Percentiles rank a stretch among this genome's conserved stretches.
phyloP scores from a whole-genome alignment of 2,329 filamentous ascomycete genomes.

The Curvularia sp. region DNA sequence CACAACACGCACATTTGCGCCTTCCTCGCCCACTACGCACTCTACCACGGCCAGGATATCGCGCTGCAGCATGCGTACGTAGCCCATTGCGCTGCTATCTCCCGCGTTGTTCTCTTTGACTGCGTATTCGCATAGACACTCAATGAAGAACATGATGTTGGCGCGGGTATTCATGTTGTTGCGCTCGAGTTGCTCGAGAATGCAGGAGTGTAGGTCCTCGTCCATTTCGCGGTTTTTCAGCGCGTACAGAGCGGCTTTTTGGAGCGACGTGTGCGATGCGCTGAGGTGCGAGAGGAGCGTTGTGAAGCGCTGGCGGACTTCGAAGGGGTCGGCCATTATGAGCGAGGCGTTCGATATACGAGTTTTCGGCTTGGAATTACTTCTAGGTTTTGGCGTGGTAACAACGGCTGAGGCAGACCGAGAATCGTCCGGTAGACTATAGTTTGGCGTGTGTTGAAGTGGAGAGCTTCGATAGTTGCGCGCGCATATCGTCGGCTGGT shows the following conservation, averaged over 20 bases:
- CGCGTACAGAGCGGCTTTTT: constrained; percentile 94
- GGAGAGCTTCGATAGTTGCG: constrained; percentile 14
- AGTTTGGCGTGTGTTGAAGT: constrained; percentile 7
- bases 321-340: constrained; percentile 85
- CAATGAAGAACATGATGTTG: constrained; percentile 99
- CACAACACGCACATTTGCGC: constrained; percentile 89
- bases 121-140: constrained; percentile 89
- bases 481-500: constrained; percentile 33
- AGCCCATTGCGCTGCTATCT: constrained; percentile 71
- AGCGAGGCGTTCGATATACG: not conserved
- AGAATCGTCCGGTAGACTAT: not conserved
- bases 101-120: constrained; percentile 75
- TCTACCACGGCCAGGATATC: constrained; percentile 93
- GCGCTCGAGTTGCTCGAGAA: constrained; percentile 91
- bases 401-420: not conserved
- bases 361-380: not conserved
- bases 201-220: constrained; percentile 96
- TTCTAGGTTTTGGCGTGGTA: not conserved
- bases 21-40: constrained; percentile 89
- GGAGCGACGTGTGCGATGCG: constrained; percentile 84
- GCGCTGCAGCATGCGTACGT: constrained; percentile 91
- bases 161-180: constrained; percentile 96
- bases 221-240: constrained; percentile 93
- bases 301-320: constrained; percentile 97
- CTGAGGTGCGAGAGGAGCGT: constrained; percentile 87